Conservation (phyloP, 352 stramenopile species). For the Phytophthora boehmeriae region DNA sequence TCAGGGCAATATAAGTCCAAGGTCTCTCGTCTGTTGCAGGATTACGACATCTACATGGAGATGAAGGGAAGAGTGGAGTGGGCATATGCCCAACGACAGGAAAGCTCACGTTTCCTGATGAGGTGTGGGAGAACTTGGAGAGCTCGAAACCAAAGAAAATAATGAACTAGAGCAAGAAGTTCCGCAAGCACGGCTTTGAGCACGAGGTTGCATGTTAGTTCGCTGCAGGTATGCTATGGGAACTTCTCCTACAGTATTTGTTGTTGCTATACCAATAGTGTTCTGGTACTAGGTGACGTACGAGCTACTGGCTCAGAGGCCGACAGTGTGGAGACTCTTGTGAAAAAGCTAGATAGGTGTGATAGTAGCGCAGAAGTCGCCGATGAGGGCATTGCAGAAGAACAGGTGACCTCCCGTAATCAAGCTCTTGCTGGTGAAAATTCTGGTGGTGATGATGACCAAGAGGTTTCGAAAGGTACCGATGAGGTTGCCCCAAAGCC, state of each 20-base stretch:
- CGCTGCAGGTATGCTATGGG: neutral
- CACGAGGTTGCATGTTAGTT: neutral
- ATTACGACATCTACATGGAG: neutral
- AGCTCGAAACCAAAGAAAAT: neutral
- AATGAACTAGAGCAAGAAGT: neutral
- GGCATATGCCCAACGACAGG: neutral
- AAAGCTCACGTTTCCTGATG: neutral
- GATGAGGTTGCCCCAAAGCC: neutral
- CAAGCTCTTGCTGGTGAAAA: neutral
- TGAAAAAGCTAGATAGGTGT: neutral
- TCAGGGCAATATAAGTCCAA: neutral
- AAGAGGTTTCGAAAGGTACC: neutral
- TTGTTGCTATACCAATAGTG: neutral
- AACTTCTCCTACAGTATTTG: neutral
- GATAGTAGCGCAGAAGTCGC: neutral
- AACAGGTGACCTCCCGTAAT: neutral
- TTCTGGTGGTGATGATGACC: neutral
- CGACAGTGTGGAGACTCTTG: neutral
- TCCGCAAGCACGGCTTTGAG: neutral
- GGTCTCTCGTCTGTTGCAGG: neutral
- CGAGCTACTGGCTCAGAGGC: neutral
- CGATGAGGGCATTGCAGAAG: neutral
- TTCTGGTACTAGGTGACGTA: neutral
- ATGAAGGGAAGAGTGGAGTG: neutral
- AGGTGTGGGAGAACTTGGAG: neutral